A percentile compares a stretch with the other conserved stretches of the same genome.
Evolutionary conservation across 2,329 filamentous ascomycete genomes (phyloP).

Genomic region (Alternaria gansuensis): DNA sequence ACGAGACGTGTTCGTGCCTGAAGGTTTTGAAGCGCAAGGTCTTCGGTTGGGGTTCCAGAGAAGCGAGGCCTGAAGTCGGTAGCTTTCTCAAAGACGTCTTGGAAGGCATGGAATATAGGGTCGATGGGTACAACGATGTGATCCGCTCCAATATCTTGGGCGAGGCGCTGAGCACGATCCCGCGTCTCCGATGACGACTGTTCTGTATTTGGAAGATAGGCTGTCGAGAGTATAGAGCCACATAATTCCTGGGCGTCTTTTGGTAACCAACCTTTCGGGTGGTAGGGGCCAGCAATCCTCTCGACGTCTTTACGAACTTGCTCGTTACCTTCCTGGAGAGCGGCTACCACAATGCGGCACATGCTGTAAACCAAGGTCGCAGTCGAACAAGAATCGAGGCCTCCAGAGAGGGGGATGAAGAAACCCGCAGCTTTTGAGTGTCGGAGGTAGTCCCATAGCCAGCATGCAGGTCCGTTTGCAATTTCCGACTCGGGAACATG

Average conservation of each 20-base stretch:
- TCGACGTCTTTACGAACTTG: conserved; percentile 65
- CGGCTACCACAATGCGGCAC: conserved; percentile 66
- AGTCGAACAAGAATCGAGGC: conserved; percentile 64
- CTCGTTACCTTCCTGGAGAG: conserved; percentile 58
- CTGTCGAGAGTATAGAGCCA: conserved; percentile 60
- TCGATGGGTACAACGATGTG: neutral
- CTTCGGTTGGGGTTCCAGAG: too few species aligned
- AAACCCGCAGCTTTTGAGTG: conserved; percentile 63
- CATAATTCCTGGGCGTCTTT: conserved; percentile 68
- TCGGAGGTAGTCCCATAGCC: conserved; percentile 71
- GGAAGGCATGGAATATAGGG: neutral
- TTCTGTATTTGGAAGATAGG: conserved; percentile 60
- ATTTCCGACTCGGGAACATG: conserved; percentile 68
- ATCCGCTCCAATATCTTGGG: neutral
- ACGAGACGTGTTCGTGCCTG: conserved; percentile 63
- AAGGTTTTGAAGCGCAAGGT: conserved; percentile 15
- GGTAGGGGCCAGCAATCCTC: conserved; percentile 61
- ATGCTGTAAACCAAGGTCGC: conserved; percentile 51
- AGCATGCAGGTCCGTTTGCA: conserved; percentile 69
- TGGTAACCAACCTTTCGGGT: conserved; percentile 61
- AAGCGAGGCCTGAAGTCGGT: neutral
- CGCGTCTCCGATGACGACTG: conserved; percentile 41
- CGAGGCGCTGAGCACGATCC: neutral
- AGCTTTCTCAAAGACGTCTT: neutral
- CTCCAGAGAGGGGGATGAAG: conserved; percentile 66